These are phyloP conservation scores for Torulaspora maleeae DNA, from an alignment of 805 yeast genomes.

Conservation along the genomic window DNA sequence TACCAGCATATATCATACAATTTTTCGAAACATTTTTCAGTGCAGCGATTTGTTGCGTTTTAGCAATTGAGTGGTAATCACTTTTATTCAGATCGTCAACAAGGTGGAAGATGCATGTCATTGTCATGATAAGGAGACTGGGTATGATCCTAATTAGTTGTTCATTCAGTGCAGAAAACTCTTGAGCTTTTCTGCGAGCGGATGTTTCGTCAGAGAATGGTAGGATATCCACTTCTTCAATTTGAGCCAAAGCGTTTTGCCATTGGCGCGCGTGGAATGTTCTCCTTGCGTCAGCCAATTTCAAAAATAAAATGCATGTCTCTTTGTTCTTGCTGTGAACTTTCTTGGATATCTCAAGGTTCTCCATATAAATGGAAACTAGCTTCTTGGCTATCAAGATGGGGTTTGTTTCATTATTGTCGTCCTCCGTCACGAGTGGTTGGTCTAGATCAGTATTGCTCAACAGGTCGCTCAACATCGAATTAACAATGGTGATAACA, in stretches of 20 bases:
- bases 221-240: conserved; percentile 58
- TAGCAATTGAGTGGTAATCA: conserved; percentile 42
- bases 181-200: conserved; percentile 66
- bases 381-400: conserved; percentile 38
- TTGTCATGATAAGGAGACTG: conserved; percentile 67
- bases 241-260: conserved; percentile 50
- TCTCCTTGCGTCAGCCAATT: conserved; percentile 64
- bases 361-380: conserved; percentile 42
- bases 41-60: conserved; percentile 50
- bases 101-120: conserved; percentile 68
- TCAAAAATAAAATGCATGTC: conserved; percentile 60
- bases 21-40: conserved; percentile 67
- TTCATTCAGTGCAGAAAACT: conserved; percentile 59
- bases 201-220: conserved; percentile 57
- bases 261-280: conserved; percentile 52
- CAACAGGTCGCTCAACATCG: conserved; percentile 71
- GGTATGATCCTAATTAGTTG: conserved; percentile 76
- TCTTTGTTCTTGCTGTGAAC: conserved; percentile 54
- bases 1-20: conserved; percentile 92
- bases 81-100: conserved; percentile 41
- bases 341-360: conserved; percentile 54
- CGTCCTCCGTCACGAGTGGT: conserved; percentile 41
- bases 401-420: conserved; percentile 42
- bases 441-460: conserved; percentile 65
- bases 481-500: conserved; percentile 69